Conservation (phyloP, 108 stramenopile species). For the Seminavis robusta region DNA sequence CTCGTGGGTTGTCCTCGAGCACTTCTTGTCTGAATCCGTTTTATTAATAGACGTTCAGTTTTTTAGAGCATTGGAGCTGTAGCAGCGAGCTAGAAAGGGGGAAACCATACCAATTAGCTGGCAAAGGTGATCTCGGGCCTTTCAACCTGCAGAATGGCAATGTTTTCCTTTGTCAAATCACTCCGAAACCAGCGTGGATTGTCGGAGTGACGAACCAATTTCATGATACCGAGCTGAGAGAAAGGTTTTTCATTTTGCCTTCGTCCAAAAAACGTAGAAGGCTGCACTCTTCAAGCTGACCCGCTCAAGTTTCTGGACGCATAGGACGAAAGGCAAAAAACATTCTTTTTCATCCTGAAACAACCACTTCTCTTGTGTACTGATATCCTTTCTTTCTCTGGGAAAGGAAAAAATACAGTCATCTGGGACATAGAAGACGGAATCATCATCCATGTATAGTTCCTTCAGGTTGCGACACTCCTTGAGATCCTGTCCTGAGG, state of each 20-base stretch:
- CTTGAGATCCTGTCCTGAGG: slow-evolving; percentile 23
- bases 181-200: slow-evolving; percentile 37
- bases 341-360: slow-evolving; percentile 17
- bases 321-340: slow-evolving; percentile 18
- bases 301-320: slow-evolving; percentile 13
- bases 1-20: too few relatives aligned
- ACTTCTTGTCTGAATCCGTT: too few relatives aligned
- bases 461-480: slow-evolving; percentile 35
- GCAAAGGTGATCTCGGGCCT: slow-evolving; percentile 40
- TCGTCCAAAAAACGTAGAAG: slow-evolving; percentile 14
- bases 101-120: too few relatives aligned
- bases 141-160: slow-evolving; percentile 20
- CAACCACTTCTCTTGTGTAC: slow-evolving; percentile 11
- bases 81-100: too few relatives aligned
- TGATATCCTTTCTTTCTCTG: slow-evolving; percentile 12
- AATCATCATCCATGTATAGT: slow-evolving; percentile 27
- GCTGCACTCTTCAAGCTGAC: slow-evolving; percentile 35
- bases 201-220: slow-evolving; percentile 26
- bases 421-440: neutral
- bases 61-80: too few relatives aligned
- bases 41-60: too few relatives aligned
- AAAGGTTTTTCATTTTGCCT: slow-evolving; percentile 9
- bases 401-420: slow-evolving; percentile 7
- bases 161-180: slow-evolving; percentile 33
- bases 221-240: slow-evolving; percentile 30